Percentiles rank a stretch among this genome's conserved stretches.
Conservation (phyloP, 2,329 filamentous ascomycete genomes). For the Dothistroma septosporum region DNA sequence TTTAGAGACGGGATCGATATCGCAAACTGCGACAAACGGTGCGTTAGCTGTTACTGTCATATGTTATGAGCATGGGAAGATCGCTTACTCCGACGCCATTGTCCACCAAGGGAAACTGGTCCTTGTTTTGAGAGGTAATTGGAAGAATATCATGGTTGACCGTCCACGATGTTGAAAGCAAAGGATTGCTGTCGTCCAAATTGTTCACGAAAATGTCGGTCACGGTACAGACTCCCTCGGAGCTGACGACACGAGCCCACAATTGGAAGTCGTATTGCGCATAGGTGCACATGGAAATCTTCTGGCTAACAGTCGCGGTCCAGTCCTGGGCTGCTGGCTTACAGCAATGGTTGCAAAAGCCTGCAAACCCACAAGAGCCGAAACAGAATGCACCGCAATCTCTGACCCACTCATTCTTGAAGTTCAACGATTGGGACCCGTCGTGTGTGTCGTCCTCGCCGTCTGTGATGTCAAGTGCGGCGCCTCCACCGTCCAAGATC, state of each 20-base stretch:
- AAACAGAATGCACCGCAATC: not conserved
- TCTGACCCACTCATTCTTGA: conserved; percentile 1
- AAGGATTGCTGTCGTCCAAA: not conserved
- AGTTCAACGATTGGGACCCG: not conserved
- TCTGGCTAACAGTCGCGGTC: too few species aligned
- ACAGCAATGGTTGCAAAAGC: too few species aligned
- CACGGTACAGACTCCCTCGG: not conserved
- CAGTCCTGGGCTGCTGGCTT: too few species aligned
- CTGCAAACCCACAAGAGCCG: not conserved
- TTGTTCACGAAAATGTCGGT: not conserved
- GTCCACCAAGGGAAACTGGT: not conserved
- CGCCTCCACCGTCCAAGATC: not conserved
- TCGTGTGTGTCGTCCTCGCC: not conserved
- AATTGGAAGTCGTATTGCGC: too few species aligned
- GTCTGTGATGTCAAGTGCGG: not conserved
- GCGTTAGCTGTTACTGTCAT: not conserved
- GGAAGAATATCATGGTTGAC: not conserved
- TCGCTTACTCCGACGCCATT: not conserved
- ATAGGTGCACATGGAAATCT: too few species aligned
- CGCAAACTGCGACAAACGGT: not conserved
- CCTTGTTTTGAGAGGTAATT: not conserved
- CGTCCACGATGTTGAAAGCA: not conserved
- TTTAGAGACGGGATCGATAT: not conserved
- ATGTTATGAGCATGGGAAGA: not conserved
- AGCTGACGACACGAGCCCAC: not conserved